Evolutionary conservation across 305 asterid genomes (phyloP).

Genomic region (Fraxinus floribunda): DNA sequence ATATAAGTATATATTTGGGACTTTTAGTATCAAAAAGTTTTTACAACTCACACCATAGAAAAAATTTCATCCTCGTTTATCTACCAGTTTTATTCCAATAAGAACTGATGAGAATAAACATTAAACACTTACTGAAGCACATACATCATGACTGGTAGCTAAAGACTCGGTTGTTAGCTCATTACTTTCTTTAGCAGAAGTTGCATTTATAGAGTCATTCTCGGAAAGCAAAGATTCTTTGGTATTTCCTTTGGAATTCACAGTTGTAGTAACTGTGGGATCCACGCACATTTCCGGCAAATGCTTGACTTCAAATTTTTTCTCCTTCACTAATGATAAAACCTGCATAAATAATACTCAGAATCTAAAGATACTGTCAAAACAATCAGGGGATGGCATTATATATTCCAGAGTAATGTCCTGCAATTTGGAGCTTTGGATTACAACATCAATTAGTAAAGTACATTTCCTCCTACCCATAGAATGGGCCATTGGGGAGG

Average conservation of each 20-base stretch:
- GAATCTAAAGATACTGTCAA: background rate
- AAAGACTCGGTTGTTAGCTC: constrained; percentile 38
- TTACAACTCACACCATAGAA: background rate
- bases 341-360: constrained; percentile 43
- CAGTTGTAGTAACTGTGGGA: constrained; percentile 28
- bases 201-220: constrained; percentile 29
- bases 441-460: constrained; percentile 1
- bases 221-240: constrained; percentile 23
- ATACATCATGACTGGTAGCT: constrained; percentile 43
- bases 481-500: background rate
- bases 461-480: constrained; percentile 3
- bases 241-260: constrained; percentile 35
- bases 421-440: background rate
- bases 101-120: background rate
- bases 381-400: background rate
- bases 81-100: background rate
- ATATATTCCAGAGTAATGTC: background rate
- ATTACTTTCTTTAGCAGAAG: constrained; percentile 30
- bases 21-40: background rate
- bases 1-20: background rate
- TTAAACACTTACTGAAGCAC: constrained; percentile 14
- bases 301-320: constrained; percentile 42
- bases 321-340: constrained; percentile 56
- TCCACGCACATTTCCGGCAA: constrained; percentile 39
- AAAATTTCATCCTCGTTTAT: background rate